A percentile compares a stretch with the other conserved stretches of the same genome.
phyloP scores from a whole-genome alignment of 305 asterid species.

The Fraxinus angustifolia region DNA sequence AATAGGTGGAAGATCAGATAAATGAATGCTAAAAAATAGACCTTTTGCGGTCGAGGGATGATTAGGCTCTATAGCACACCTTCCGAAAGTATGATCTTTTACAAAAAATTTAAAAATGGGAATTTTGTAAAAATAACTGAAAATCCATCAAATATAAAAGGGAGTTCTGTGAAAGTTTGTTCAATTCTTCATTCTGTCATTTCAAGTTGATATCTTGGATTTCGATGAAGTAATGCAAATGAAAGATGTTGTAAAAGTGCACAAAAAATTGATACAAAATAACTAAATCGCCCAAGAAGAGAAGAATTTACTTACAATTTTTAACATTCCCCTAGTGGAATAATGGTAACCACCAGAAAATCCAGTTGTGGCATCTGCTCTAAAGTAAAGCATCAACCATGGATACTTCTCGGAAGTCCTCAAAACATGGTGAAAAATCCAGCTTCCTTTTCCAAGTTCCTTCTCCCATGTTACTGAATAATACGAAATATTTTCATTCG shows the following conservation, averaged over 20 bases:
- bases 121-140: too few species aligned
- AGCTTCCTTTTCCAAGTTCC: slow-evolving; percentile 63
- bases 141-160: neutral
- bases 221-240: neutral
- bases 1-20: neutral
- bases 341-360: slow-evolving; percentile 78
- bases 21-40: neutral
- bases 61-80: neutral
- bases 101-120: neutral
- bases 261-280: neutral
- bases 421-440: slow-evolving; percentile 65
- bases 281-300: neutral
- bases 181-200: neutral
- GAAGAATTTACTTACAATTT: slow-evolving; percentile 44
- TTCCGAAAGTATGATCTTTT: neutral
- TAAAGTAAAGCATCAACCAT: slow-evolving; percentile 76
- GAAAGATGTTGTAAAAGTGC: neutral
- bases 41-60: neutral
- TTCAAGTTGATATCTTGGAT: neutral
- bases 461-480: slow-evolving; percentile 70
- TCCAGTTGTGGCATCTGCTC: slow-evolving; percentile 66
- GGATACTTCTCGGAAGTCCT: slow-evolving; percentile 67
- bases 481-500: slow-evolving; percentile 34
- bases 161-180: neutral
- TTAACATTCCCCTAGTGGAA: slow-evolving; percentile 67